Base-by-base conservation (phyloP, 495 filamentous ascomycete genomes). In the Penicillium tannophilum region DNA sequence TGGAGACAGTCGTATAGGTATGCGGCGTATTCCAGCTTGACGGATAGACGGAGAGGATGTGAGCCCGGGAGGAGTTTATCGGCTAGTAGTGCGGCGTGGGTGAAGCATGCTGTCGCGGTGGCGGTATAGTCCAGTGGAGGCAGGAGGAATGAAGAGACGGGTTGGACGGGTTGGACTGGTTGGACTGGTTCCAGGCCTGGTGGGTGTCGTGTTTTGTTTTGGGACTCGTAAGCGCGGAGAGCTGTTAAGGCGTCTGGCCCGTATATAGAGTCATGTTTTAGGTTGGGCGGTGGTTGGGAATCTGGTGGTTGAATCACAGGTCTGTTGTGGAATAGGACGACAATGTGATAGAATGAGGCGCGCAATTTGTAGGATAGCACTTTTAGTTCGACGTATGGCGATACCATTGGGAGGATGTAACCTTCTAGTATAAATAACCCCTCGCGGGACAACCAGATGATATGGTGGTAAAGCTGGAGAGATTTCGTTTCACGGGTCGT, bases 331-430 rank as follows among this genome's bases (percentile, higher is more conserved):
- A 97, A 98, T 16, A 97, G 82, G 52, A 96, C 96, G 68, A 96
- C 97, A 58, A 98, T 91, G 76, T 98, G 94, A 64, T 94, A 93
- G 66, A 97, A 96, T 26, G 88, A 92, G 6, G 95, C 94, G 57
- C 91, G 87, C 20, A 98, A 83, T 74, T 98, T 98, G 74, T 89
- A 89, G 8, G 90, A 86, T 51, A 98, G 83, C 10, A 98, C 92
- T 63, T 91, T 91, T 20, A 92, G 83, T 71, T 90, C 93, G 64
- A 86, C 72, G 63, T 85, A 87, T 41, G 81, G 76, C 24, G 82
- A 78, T 0, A 92, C 85, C 80, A 90, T 85, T 2, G 92, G 93
- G 5, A 97, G 74, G 42, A 98, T 86, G 67, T 89, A 93, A 68
- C 91, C 84, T 72, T 97, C 91, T 14, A 96, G 76, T 59, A 98